Evolutionary conservation across 495 filamentous ascomycete genomes (phyloP).

Genomic region (Poronia punctata): DNA sequence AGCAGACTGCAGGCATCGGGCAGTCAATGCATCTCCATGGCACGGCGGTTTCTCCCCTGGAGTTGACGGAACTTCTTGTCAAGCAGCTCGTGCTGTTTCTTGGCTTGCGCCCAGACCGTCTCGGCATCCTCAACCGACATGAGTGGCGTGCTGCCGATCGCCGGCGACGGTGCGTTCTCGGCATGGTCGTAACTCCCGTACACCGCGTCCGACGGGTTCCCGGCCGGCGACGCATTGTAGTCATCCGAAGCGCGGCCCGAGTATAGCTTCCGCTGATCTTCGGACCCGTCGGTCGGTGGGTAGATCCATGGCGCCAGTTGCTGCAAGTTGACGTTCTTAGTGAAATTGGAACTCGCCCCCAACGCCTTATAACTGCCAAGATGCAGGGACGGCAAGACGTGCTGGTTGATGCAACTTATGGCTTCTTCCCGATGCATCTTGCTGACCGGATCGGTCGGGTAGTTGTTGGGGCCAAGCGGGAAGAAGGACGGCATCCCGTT

Average conservation of each 20-base stretch:
- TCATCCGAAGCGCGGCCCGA: slow-evolving; percentile 18
- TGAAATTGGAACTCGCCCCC: slow-evolving; percentile 24
- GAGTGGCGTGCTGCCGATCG: slow-evolving; percentile 41
- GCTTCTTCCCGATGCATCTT: slow-evolving; percentile 57
- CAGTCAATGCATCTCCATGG: slow-evolving; percentile 29
- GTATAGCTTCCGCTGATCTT: slow-evolving; percentile 20
- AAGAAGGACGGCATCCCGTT: slow-evolving; percentile 50
- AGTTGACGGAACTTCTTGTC: slow-evolving; percentile 60
- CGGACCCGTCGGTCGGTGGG: slow-evolving; percentile 19
- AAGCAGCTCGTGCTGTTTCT: slow-evolving; percentile 60
- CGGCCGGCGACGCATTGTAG: slow-evolving; percentile 6
- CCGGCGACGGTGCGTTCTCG: slow-evolving; percentile 18
- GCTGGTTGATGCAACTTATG: slow-evolving; percentile 61
- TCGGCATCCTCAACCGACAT: slow-evolving; percentile 58
- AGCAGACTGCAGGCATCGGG: slow-evolving; percentile 4
- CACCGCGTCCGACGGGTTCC: slow-evolving; percentile 8
- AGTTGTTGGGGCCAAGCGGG: slow-evolving; percentile 32
- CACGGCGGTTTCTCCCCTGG: slow-evolving; percentile 52
- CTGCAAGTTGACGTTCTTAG: slow-evolving; percentile 23
- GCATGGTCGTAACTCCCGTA: slow-evolving; percentile 15
- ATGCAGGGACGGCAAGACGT: slow-evolving; percentile 49
- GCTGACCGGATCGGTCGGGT: slow-evolving; percentile 42
- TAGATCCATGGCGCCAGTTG: slow-evolving; percentile 41
- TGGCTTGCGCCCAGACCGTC: slow-evolving; percentile 44
- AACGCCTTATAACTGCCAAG: slow-evolving; percentile 31